Conservation (phyloP, 352 stramenopile genomes). For the Phytophthora palmivora region DNA sequence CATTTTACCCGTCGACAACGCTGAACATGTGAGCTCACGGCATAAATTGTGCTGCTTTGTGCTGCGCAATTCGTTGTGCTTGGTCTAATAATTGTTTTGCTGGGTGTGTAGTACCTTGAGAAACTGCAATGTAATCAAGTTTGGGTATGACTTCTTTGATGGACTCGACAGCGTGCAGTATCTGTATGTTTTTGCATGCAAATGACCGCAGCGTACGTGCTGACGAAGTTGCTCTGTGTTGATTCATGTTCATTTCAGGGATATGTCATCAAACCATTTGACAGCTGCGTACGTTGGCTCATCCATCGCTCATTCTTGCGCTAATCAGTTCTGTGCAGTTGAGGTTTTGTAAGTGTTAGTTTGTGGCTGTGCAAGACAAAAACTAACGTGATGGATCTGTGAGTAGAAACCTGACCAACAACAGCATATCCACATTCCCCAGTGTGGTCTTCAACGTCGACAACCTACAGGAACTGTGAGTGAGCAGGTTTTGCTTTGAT, state of each 20-base stretch:
- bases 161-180: constrained; percentile 29
- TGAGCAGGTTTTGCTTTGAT: neutral
- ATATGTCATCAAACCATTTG: constrained; percentile 51
- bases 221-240: no score
- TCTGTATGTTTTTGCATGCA: constrained; percentile 32
- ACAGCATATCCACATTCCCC: constrained; percentile 40
- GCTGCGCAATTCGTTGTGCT: no score
- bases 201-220: neutral
- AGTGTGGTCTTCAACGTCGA: constrained; percentile 44
- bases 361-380: neutral
- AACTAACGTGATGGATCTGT: neutral
- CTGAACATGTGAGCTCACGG: constrained; percentile 36
- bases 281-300: constrained; percentile 43
- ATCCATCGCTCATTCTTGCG: constrained; percentile 22
- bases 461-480: constrained; percentile 39
- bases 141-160: constrained; percentile 42
- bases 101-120: constrained; percentile 41
- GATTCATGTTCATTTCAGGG: constrained; percentile 31
- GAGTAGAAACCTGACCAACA: constrained; percentile 43
- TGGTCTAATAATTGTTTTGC: neutral
- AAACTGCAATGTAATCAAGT: constrained; percentile 55
- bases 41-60: no score
- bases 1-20: constrained; percentile 37
- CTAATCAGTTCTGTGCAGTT: constrained; percentile 39
- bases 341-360: constrained; percentile 39